phyloP scores from a whole-genome alignment of 768 basidiomycete genomes.

The Gautieria morchelliformis region DNA sequence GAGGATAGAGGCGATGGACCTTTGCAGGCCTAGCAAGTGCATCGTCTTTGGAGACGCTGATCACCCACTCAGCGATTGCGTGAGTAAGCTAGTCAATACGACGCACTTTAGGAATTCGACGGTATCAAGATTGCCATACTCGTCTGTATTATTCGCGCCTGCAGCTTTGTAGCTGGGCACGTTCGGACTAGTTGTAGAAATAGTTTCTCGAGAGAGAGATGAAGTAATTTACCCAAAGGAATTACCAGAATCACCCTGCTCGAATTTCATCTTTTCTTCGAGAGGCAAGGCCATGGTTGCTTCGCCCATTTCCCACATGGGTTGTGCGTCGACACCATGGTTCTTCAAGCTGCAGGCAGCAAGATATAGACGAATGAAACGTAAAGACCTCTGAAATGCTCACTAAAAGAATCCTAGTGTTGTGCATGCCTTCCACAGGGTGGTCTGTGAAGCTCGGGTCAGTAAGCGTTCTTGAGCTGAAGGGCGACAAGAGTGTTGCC shows the following conservation, averaged over 20 bases:
- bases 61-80: background rate
- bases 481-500: background rate
- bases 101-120: slow-evolving; percentile 22
- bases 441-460: slow-evolving; percentile 12
- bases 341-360: slow-evolving; percentile 29
- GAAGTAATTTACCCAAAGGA: slow-evolving; percentile 26
- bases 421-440: slow-evolving; percentile 40
- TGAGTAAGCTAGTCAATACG: background rate
- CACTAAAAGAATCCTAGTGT: slow-evolving; percentile 47
- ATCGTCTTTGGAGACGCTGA: slow-evolving; percentile 23
- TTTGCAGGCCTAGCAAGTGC: slow-evolving; percentile 23
- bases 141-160: slow-evolving; percentile 23
- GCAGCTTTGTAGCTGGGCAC: slow-evolving; percentile 19
- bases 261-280: slow-evolving; percentile 33
- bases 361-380: background rate
- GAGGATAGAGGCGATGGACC: slow-evolving; percentile 25
- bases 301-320: slow-evolving; percentile 35
- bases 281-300: slow-evolving; percentile 31
- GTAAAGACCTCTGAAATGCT: slow-evolving; percentile 10
- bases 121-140: slow-evolving; percentile 20
- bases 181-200: background rate
- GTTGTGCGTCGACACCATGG: slow-evolving; percentile 28
- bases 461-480: background rate
- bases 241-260: slow-evolving; percentile 32
- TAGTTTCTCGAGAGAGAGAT: background rate